These are phyloP conservation scores for Candida ficus DNA, from an alignment of 805 yeast species.

Conservation along the genomic window DNA sequence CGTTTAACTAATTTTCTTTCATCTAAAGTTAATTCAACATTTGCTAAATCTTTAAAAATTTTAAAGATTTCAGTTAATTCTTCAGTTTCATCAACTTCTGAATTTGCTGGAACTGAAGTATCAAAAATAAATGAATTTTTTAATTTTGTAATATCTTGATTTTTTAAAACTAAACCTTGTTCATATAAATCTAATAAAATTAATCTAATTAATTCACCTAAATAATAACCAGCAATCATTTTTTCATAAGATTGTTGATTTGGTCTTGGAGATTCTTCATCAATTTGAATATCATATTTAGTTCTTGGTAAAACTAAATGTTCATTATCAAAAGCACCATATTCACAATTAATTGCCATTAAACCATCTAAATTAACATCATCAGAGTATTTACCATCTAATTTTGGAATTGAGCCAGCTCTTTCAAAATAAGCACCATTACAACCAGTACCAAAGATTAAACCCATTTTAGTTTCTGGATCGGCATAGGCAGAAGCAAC, in stretches of 20 bases:
- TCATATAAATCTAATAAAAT: conserved; percentile 66
- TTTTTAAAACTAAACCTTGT: conserved; percentile 61
- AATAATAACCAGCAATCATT: conserved; percentile 95
- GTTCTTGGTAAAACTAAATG: conserved; percentile 82
- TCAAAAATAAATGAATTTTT: conserved; percentile 69
- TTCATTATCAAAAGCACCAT: conserved; percentile 96
- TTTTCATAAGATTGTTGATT: conserved; percentile 95
- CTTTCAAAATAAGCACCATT: conserved; percentile 93
- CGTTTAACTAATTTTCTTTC: conserved; percentile 83
- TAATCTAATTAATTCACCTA: conserved; percentile 88
- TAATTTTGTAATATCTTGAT: conserved; percentile 63
- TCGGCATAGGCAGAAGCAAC: conserved; percentile 94
- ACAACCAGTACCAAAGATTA: conserved; percentile 96
- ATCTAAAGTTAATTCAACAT: conserved; percentile 59
- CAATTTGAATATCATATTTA: conserved; percentile 76
- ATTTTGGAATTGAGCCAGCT: conserved; percentile 69
- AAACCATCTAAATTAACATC: conserved; percentile 62
- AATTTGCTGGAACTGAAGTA: conserved; percentile 79
- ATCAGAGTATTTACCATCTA: conserved; percentile 59
- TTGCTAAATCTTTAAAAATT: conserved; percentile 54
- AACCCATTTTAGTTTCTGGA: conserved; percentile 85
- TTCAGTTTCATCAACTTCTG: conserved; percentile 87
- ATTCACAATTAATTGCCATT: conserved; percentile 98
- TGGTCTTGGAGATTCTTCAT: conserved; percentile 87
- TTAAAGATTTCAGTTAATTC: conserved; percentile 71